Base-by-base conservation (phyloP, 2,329 filamentous ascomycete genomes). In the Penicillium glabrum region DNA sequence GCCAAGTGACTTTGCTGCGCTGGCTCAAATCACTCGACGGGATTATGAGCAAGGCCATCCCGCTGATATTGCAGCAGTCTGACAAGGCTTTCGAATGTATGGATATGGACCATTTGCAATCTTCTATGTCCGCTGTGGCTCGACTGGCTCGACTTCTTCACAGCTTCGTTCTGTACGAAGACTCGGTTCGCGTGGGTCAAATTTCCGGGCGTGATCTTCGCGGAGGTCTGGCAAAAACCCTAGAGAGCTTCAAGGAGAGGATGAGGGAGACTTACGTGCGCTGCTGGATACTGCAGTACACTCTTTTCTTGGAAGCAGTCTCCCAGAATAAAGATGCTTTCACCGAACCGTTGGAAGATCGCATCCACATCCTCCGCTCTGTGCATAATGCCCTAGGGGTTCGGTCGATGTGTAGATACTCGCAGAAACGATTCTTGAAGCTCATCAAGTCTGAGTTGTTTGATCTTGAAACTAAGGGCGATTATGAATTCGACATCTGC, bases 201-300 rank as follows among this genome's bases (percentile, higher is more conserved):
- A 81, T 82, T 4, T 79, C 83, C 6, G 78, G 87, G 2, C 86
- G 88, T 72, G 84, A 68, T 77, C 75, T 79, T 75, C 85, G 78
- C 69, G 85, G 67, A 16, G 61, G 72, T 11, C 67, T 77, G 9
- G 68, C 71, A 13, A 73, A 78, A 69, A 65, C 75, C 35, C 62
- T 78, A 27, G 70, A 79, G 52, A 71, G 75, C 39, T 78, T 89
- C 63, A 82, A 87, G 55, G 86, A 84, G 54, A 91, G 88, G 67
- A 79, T 98, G 44, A 87, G 91, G 41, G 92, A 98, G 64, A 89
- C 96, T 81, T 89, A 96, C 67, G 85, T 96, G 3, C 87, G 91
- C 33, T 85, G 88, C 11, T 98, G 95, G 93, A 91, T 90, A 37
- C 77, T 98, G 39, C 87, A 93, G 61, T 99, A 97, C 69, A 84